Evolutionary conservation across 306 rosid genomes (phyloP), one percentile per base, ranked within the genome.

Genomic region (Vigna hirtella): DNA sequence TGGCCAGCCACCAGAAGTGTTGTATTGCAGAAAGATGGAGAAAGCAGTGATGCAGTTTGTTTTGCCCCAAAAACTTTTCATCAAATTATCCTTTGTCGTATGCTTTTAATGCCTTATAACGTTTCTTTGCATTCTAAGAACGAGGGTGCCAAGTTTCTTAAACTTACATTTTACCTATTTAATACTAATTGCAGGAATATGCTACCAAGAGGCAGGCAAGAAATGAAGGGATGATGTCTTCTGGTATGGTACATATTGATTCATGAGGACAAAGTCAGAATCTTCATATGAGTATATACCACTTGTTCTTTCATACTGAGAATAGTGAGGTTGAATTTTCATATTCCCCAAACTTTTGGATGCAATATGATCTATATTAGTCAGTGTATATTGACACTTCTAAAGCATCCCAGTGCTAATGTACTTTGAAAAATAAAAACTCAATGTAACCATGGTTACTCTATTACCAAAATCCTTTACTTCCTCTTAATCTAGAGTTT

Each of bases 341-440:
- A 56, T 78, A 17, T 47, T 51, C 77, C 34, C 63, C 66, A 51
- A 20, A 71, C 66, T 70, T 62, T 24, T 17, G 6, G 48, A 61
- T 59, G 9, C 53, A 59, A 12, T 18, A 58, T 9, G 56, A 28
- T 34, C 13, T 9, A 42, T 9, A 38, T 55, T 17, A 61, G 4
- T 17, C 5, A 74, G 16, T 47, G 49, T 59, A 32, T 55, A 32
- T 55, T 63, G 24, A 40, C 52, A 76, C 50, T 9, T n/a, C 34
- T 52, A 49, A 59, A 16, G 34, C 74, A 38, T 53, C 53, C 6
- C 0, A 45, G 22, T 40, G 56, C 63, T 70, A 24, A 38, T 20
- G 13, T 28, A 51, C 7, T 20, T 49, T 52, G 28, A 42, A 55
- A 20, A 26, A 17, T 42, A 61, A 50, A 18, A 72, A 50, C 34